Conservation (phyloP, 2,329 filamentous ascomycete species). For the Diaporthe helianthi region DNA sequence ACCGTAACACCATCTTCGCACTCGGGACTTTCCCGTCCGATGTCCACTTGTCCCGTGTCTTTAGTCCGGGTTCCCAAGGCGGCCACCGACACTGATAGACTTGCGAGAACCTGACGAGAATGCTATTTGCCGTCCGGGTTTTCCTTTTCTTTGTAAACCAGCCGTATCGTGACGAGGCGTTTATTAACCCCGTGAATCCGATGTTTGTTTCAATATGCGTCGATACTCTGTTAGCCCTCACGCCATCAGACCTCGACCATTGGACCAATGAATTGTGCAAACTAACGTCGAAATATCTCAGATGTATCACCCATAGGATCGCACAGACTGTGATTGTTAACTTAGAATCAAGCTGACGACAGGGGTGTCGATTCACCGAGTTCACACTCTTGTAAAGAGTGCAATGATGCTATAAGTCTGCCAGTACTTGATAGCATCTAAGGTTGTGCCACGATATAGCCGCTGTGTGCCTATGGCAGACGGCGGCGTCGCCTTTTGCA, state of each 20-base stretch:
- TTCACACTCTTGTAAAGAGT: background rate
- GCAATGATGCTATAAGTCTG: background rate
- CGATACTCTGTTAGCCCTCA: background rate
- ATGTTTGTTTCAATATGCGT: background rate
- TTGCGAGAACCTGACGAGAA: background rate
- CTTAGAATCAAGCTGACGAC: background rate
- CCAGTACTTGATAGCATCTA: background rate
- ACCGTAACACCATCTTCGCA: background rate
- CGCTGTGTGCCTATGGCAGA: too few relatives aligned
- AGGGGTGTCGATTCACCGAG: background rate
- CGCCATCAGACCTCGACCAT: background rate
- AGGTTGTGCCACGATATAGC: too few relatives aligned
- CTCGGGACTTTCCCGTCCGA: background rate
- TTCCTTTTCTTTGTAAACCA: background rate
- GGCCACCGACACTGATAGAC: too few relatives aligned
- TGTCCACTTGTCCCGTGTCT: background rate
- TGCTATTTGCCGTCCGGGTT: background rate
- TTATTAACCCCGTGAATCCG: background rate
- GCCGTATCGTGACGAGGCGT: too few relatives aligned
- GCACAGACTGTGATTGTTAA: slow-evolving; percentile 2
- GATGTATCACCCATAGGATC: background rate
- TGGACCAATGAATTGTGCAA: background rate
- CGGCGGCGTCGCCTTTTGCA: too few relatives aligned
- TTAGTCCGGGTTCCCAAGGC: too few relatives aligned
- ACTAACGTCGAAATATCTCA: background rate